phyloP scores from a whole-genome alignment of 164 flowering plant genomes.

The Stephania japonica region DNA sequence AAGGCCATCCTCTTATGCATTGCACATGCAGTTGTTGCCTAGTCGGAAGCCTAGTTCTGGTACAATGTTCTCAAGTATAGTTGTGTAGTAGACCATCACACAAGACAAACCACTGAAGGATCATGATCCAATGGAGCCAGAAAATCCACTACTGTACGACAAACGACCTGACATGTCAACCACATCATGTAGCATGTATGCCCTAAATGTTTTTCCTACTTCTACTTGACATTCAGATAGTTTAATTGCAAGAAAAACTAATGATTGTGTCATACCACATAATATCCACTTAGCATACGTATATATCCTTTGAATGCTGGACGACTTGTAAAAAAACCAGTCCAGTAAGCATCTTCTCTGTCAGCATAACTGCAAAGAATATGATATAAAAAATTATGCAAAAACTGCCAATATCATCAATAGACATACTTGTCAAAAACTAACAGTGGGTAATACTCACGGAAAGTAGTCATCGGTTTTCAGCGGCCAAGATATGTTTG shows the following conservation, averaged over 20 bases:
- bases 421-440: not conserved
- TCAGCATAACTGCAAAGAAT: constrained; percentile 66
- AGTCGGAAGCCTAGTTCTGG: not conserved
- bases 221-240: not conserved
- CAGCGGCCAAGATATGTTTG: constrained; percentile 69
- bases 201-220: not conserved
- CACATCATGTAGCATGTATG: not conserved
- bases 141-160: not conserved
- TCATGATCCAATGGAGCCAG: not conserved
- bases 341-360: constrained; percentile 72
- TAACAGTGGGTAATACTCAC: constrained; percentile 31
- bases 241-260: not conserved
- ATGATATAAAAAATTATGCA: constrained; percentile 3
- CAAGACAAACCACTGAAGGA: not conserved
- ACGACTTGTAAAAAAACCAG: constrained; percentile 88
- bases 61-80: not conserved
- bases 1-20: not conserved
- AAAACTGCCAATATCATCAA: not conserved
- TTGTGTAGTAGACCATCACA: not conserved
- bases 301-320: constrained; percentile 78
- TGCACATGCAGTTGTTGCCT: not conserved
- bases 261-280: constrained; percentile 46
- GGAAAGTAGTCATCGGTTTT: constrained; percentile 85
- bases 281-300: constrained; percentile 77
- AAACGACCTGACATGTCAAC: not conserved